These are phyloP conservation scores for Coniochaeta ligniaria DNA, from an alignment of 2,329 filamentous ascomycete genomes.

Conservation along the genomic window DNA sequence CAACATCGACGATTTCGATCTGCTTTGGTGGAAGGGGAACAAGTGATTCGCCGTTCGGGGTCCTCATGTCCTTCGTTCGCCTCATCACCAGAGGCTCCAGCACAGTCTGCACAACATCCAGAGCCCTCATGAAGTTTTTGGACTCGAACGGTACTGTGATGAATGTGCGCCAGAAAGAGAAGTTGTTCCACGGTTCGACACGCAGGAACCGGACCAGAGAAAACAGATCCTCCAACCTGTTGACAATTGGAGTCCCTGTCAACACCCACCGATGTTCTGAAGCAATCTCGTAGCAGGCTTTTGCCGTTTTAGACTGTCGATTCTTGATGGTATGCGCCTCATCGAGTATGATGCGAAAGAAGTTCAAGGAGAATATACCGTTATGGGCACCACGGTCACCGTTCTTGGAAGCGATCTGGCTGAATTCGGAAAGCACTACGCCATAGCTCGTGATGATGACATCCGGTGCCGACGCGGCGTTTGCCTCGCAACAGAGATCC, in stretches of 20 bases:
- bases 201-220: constrained; percentile 86
- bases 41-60: constrained; percentile 66
- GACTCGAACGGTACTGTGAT: constrained; percentile 97
- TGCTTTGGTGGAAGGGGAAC: constrained; percentile 76
- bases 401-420: constrained; percentile 59
- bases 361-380: constrained; percentile 85
- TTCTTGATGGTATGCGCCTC: constrained; percentile 94
- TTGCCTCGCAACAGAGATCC: constrained; percentile 68
- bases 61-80: constrained; percentile 97
- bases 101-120: constrained; percentile 96
- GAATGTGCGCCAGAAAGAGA: constrained; percentile 98
- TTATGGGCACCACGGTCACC: constrained; percentile 58
- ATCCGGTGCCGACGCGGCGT: constrained; percentile 71
- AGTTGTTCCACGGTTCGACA: constrained; percentile 97
- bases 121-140: constrained; percentile 83
- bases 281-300: constrained; percentile 84
- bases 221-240: constrained; percentile 89
- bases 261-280: constrained; percentile 87
- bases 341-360: constrained; percentile 91
- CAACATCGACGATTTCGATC: constrained; percentile 80
- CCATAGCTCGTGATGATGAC: constrained; percentile 95
- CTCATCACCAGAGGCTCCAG: constrained; percentile 92
- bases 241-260: constrained; percentile 95
- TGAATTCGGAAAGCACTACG: constrained; percentile 82
- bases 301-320: constrained; percentile 84